A percentile compares a stretch with the other conserved stretches of the same genome.
Evolutionary conservation across 2,329 filamentous ascomycete species (phyloP).

Genomic region (Aureobasidium subglaciale): DNA sequence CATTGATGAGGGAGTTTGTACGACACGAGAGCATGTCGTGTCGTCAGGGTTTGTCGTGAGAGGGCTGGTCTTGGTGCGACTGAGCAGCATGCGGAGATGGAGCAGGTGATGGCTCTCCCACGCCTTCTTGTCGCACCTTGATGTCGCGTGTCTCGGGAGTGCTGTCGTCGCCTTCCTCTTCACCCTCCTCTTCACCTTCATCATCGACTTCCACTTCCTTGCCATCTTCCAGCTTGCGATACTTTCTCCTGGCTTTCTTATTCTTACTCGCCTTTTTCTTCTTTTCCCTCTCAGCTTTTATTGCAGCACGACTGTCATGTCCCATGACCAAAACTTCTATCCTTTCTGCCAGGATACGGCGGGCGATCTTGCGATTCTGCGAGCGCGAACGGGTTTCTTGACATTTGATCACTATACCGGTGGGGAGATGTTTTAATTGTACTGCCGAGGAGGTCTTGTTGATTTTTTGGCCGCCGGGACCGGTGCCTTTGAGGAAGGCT

Average conservation of each 20-base stretch:
- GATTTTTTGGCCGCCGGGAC: conserved; percentile 94
- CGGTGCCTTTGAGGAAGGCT: conserved; percentile 80
- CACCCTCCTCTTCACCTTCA: neutral
- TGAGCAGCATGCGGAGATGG: neutral
- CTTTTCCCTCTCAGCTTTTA: conserved; percentile 57
- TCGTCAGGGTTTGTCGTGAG: neutral
- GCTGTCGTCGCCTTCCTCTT: neutral
- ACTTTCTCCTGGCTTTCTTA: conserved; percentile 81
- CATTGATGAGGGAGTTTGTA: neutral
- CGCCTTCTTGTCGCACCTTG: neutral
- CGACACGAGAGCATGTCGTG: neutral
- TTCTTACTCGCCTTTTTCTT: conserved; percentile 66
- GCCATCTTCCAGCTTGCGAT: conserved; percentile 53
- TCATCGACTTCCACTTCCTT: conserved; percentile 20
- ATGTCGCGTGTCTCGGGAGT: neutral
- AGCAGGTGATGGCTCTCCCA: neutral
- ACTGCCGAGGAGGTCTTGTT: conserved; percentile 97
- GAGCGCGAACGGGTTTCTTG: conserved; percentile 82
- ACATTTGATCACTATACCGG: conserved; percentile 87
- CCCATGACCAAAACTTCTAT: conserved; percentile 72
- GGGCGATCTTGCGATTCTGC: conserved; percentile 82
- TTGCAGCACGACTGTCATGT: conserved; percentile 55
- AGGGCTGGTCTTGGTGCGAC: neutral
- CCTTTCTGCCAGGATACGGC: conserved; percentile 66
- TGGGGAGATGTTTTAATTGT: conserved; percentile 82